Percentiles rank a stretch among this genome's conserved stretches.
Conservation (phyloP, 345 rosid species). For the Nasturtium officinale region DNA sequence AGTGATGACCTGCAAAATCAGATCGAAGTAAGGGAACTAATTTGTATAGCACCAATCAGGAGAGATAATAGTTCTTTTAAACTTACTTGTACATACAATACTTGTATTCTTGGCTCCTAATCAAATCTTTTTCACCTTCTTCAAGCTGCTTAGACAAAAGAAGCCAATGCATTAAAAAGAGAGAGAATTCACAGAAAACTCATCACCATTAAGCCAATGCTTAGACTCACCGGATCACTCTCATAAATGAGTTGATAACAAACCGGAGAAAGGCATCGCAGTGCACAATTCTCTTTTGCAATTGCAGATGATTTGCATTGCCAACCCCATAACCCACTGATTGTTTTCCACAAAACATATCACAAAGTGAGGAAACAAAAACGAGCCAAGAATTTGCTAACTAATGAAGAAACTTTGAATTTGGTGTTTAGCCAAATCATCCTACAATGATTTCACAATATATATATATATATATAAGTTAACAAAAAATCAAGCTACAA, state of each 20-base stretch:
- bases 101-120: constrained; percentile 77
- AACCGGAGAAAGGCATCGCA: constrained; percentile 71
- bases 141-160: constrained; percentile 58
- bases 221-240: constrained; percentile 76
- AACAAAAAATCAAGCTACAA: constrained; percentile 2
- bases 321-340: constrained; percentile 84
- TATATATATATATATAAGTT: not conserved
- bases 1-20: constrained; percentile 39
- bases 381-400: not conserved
- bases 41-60: not conserved
- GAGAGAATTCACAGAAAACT: not conserved
- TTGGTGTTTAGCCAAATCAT: not conserved
- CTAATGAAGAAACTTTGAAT: not conserved
- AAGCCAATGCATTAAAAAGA: not conserved
- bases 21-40: not conserved
- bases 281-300: constrained; percentile 77
- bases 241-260: constrained; percentile 75
- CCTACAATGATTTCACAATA: not conserved
- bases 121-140: constrained; percentile 79
- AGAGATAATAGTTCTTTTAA: not conserved
- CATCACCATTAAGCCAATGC: not conserved
- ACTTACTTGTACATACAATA: constrained; percentile 83
- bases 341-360: constrained; percentile 39
- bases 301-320: constrained; percentile 66
- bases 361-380: constrained; percentile 4